phyloP scores from a whole-genome alignment of 169 alveolate genomes.

The Perkinsus marinus region DNA sequence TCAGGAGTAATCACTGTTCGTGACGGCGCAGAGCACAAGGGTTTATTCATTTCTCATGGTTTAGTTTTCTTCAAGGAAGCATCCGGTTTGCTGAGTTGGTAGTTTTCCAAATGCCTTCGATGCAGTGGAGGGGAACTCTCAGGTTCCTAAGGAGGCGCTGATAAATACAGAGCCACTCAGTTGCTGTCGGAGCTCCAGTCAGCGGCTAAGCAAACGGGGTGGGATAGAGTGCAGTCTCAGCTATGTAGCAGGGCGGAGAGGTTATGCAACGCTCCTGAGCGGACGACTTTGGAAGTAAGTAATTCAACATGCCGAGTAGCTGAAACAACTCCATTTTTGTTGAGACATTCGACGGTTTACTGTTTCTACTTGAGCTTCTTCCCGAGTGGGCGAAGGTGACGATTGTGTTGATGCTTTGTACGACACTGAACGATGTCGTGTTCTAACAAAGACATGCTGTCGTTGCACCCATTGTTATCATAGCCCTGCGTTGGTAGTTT shows the following conservation, averaged over 20 bases:
- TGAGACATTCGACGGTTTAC: neutral
- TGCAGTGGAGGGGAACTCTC: neutral
- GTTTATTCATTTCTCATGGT: conserved; percentile 23
- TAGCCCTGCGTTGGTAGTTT: no score
- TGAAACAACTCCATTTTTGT: neutral
- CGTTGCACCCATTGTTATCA: no score
- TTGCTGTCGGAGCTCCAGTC: conserved; percentile 30
- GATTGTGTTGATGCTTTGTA: neutral
- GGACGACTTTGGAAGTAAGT: no score
- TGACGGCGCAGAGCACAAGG: neutral
- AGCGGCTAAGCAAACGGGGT: conserved; percentile 22
- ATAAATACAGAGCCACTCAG: conserved; percentile 29
- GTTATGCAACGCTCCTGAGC: no score
- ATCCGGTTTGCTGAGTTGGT: conserved; percentile 36
- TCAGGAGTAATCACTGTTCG: conserved; percentile 9
- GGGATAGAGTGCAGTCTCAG: conserved; percentile 14
- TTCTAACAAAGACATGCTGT: neutral
- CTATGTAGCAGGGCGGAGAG: conserved; percentile 10
- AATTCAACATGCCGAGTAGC: neutral
- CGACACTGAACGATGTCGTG: neutral
- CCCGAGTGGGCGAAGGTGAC: neutral
- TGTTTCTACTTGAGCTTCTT: no score
- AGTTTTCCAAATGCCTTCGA: no score
- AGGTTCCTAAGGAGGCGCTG: conserved; percentile 7
- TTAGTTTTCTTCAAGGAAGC: conserved; percentile 32